Evolutionary conservation across 1,284 basidiomycete species (phyloP).

Genomic region (Puccinia horiana): DNA sequence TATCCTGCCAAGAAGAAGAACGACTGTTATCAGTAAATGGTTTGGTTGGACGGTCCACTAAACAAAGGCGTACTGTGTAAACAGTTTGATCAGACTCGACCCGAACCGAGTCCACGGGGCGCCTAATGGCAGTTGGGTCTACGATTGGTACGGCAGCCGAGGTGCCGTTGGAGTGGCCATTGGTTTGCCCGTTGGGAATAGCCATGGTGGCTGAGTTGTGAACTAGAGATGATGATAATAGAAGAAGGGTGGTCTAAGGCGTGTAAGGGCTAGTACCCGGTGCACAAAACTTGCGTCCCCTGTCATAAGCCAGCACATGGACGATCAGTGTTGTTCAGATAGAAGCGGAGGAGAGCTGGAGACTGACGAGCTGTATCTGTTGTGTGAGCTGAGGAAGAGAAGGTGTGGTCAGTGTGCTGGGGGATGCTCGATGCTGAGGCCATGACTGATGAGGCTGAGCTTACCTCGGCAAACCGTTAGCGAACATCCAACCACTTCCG

Average conservation of each 20-base stretch:
- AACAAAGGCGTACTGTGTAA: slow-evolving; percentile 64
- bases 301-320: neutral
- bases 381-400: slow-evolving; percentile 28
- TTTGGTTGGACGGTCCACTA: neutral
- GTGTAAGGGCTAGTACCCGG: slow-evolving; percentile 31
- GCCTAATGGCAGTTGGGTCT: slow-evolving; percentile 81
- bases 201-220: neutral
- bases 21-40: neutral
- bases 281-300: slow-evolving; percentile 46
- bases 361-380: slow-evolving; percentile 42
- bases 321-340: neutral
- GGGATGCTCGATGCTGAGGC: neutral
- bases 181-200: slow-evolving; percentile 54
- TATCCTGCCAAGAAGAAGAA: slow-evolving; percentile 28
- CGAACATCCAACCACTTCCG: slow-evolving; percentile 45
- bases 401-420: neutral
- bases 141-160: slow-evolving; percentile 62
- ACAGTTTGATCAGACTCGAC: slow-evolving; percentile 80
- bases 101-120: slow-evolving; percentile 70
- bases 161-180: slow-evolving; percentile 70
- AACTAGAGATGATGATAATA: neutral
- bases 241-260: neutral
- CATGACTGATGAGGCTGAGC: neutral
- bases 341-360: neutral
- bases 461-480: slow-evolving; percentile 31